These are phyloP conservation scores for Paracoccidioides brasiliensis DNA, from an alignment of 2,329 filamentous ascomycete genomes.

Conservation along the genomic window DNA sequence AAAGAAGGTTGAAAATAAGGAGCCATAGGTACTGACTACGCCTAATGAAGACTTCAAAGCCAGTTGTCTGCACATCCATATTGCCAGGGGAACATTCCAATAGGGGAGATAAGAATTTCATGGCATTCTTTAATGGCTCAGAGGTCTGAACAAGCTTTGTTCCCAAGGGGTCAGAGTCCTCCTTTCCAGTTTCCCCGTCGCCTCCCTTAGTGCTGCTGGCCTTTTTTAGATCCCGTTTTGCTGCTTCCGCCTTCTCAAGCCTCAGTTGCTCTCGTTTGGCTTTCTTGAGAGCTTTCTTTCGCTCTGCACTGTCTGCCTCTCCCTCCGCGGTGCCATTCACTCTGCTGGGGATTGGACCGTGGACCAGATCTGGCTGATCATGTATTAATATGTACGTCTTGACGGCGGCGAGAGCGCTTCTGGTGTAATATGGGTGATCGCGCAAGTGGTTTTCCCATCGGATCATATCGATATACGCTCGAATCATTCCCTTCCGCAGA, in stretches of 20 bases:
- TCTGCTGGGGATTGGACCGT: constrained; percentile 47
- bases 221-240: constrained; percentile 78
- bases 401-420: constrained; percentile 69
- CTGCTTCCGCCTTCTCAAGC: constrained; percentile 64
- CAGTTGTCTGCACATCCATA: constrained; percentile 67
- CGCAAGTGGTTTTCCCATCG: constrained; percentile 87
- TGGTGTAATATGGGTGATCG: constrained; percentile 84
- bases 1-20: constrained; percentile 1
- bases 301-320: constrained; percentile 46
- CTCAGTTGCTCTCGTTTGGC: constrained; percentile 67
- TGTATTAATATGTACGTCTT: constrained; percentile 66
- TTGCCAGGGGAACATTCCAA: constrained; percentile 71
- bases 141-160: constrained; percentile 65
- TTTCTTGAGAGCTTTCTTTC: constrained; percentile 82
- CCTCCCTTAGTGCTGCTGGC: constrained; percentile 46
- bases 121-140: constrained; percentile 71
- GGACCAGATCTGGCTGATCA: constrained; percentile 56
- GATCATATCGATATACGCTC: constrained; percentile 91
- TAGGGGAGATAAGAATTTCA: constrained; percentile 72
- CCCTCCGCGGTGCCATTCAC: constrained; percentile 39
- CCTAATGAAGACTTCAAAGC: constrained; percentile 81
- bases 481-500: constrained; percentile 87
- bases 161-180: constrained; percentile 79
- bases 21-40: constrained; percentile 48
- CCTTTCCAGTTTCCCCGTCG: constrained; percentile 58